phyloP scores from a whole-genome alignment of 495 filamentous ascomycete genomes.

The Aspergillus cavernicola region DNA sequence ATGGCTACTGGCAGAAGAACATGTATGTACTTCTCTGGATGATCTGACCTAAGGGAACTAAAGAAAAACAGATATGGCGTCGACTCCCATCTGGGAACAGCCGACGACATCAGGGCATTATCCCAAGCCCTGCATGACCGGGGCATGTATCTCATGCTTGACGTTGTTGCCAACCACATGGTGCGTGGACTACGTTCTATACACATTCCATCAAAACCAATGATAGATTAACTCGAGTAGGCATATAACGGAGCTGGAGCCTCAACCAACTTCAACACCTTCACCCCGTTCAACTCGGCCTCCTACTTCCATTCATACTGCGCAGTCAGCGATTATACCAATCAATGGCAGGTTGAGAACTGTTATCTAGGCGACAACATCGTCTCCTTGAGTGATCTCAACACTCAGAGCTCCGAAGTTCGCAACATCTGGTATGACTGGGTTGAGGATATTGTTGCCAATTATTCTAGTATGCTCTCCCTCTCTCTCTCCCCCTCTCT shows the following conservation, averaged over 20 bases:
- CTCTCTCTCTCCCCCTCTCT: too few relatives aligned
- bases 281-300: conserved; percentile 60
- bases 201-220: conserved; percentile 44
- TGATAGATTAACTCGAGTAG: too few relatives aligned
- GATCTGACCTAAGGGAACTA: too few relatives aligned
- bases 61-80: conserved; percentile 53
- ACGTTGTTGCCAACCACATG: conserved; percentile 80
- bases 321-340: conserved; percentile 56
- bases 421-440: conserved; percentile 59
- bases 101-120: conserved; percentile 58
- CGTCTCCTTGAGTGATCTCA: conserved; percentile 63
- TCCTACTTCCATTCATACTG: conserved; percentile 68
- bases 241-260: too few relatives aligned
- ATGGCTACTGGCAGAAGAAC: conserved; percentile 28
- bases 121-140: conserved; percentile 55
- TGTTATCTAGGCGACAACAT: conserved; percentile 65
- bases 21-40: conserved; percentile 16
- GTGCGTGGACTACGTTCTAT: conserved; percentile 18
- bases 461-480: conserved; percentile 57
- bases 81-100: conserved; percentile 63
- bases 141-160: conserved; percentile 73
- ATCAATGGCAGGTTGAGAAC: conserved; percentile 36
- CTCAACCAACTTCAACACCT: conserved; percentile 49
- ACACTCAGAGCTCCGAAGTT: conserved; percentile 57
- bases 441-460: conserved; percentile 47